phyloP scores from a whole-genome alignment of 139 green algal genomes.

The Chara braunii region DNA sequence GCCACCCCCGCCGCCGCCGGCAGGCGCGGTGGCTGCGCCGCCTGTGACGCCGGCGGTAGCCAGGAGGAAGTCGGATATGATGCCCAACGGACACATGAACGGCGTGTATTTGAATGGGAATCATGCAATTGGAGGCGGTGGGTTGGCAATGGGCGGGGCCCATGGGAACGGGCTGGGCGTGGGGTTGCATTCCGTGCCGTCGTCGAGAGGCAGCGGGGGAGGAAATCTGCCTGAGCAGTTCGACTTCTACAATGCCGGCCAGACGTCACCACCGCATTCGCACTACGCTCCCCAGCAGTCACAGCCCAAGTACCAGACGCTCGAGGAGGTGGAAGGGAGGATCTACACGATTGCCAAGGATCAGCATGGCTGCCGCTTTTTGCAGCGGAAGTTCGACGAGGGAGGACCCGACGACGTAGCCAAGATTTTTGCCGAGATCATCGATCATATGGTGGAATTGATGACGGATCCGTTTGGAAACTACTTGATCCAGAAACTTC shows the following conservation, averaged over 20 bases:
- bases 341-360: constrained; percentile 84
- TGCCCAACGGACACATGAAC: too few relatives aligned
- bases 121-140: neutral
- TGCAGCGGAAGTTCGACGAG: constrained; percentile 97
- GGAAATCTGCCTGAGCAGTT: too few relatives aligned
- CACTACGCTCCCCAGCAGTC: neutral
- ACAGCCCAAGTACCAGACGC: constrained; percentile 44
- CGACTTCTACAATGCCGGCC: too few relatives aligned
- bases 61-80: neutral
- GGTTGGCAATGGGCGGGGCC: neutral
- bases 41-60: neutral
- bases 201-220: neutral
- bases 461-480: constrained; percentile 99
- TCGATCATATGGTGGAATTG: constrained; percentile 74
- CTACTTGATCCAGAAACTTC: constrained; percentile 98
- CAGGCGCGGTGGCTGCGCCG: too few relatives aligned
- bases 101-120: constrained; percentile 8
- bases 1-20: too few relatives aligned
- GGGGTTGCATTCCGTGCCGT: neutral
- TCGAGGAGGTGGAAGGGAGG: constrained; percentile 75
- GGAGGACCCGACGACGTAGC: constrained; percentile 61
- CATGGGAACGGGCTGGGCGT: neutral
- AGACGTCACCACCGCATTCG: neutral
- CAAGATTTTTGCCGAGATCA: constrained; percentile 53
- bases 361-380: constrained; percentile 93